Percentiles rank a stretch among this genome's conserved stretches.
phyloP scores from a whole-genome alignment of 208 protist genomes.

The Leishmania arabica region DNA sequence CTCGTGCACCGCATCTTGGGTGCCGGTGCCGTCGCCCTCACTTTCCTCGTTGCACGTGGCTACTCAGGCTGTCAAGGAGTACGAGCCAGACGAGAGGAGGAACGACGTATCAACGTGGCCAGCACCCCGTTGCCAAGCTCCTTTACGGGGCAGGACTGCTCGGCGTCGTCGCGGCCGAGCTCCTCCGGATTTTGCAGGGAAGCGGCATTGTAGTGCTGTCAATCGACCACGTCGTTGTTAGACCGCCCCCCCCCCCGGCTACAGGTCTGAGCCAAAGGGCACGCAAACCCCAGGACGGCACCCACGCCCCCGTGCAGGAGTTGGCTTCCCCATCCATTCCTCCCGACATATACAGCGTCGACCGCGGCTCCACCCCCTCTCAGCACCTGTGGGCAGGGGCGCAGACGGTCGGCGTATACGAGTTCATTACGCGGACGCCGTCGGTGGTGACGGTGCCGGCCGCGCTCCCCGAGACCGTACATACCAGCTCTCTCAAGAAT shows the following conservation, averaged over 20 bases:
- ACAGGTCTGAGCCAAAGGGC: not conserved
- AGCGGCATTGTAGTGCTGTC: conserved; percentile 96
- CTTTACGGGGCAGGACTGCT: not conserved
- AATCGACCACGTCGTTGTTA: conserved; percentile 93
- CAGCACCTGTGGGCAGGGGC: conserved; percentile 55
- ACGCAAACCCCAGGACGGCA: conserved; percentile 16
- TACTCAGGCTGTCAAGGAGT: conserved; percentile 33
- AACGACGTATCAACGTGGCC: conserved; percentile 21
- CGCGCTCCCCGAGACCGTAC: conserved; percentile 67
- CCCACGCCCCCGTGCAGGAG: conserved; percentile 30
- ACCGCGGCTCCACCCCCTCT: conserved; percentile 53
- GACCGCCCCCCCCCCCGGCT: not conserved
- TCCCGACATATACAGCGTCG: conserved; percentile 67
- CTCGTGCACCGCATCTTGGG: conserved; percentile 79
- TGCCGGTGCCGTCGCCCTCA: conserved; percentile 56
- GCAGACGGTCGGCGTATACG: conserved; percentile 81
- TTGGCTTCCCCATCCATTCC: conserved; percentile 49
- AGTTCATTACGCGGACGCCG: conserved; percentile 72
- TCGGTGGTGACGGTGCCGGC: conserved; percentile 73
- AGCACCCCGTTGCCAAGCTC: conserved; percentile 9
- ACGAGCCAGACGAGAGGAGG: conserved; percentile 32
- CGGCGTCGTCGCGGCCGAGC: conserved; percentile 46
- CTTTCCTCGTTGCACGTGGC: conserved; percentile 70
- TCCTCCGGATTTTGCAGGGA: conserved; percentile 91
- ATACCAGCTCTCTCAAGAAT: conserved; percentile 84